These are phyloP conservation scores for Fusarium sp. DNA, from an alignment of 2,329 filamentous ascomycete genomes.

Conservation along the genomic window DNA sequence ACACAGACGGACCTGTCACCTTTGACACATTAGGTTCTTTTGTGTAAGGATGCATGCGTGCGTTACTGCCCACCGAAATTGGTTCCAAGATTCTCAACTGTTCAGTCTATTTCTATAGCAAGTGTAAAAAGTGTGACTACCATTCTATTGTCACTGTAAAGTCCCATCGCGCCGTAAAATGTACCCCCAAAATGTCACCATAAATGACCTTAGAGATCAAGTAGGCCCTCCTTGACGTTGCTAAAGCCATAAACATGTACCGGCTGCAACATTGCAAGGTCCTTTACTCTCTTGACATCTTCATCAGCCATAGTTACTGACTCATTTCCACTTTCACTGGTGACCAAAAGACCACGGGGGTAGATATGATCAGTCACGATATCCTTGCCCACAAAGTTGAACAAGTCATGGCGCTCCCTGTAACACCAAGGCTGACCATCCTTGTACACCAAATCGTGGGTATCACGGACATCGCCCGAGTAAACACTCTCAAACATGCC, in stretches of 20 bases:
- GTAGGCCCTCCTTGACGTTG: conserved; percentile 1
- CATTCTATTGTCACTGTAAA: neutral
- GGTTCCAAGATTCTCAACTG: neutral
- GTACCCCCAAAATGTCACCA: neutral
- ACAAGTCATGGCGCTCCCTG: conserved; percentile 4
- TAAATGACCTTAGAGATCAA: neutral
- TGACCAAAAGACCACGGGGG: conserved; percentile 7
- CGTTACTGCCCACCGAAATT: neutral
- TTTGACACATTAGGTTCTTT: neutral
- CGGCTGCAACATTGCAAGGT: conserved; percentile 2
- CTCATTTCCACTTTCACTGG: neutral
- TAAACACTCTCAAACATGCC: conserved; percentile 13
- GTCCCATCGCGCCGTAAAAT: neutral
- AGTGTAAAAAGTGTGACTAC: neutral
- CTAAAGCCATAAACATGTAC: conserved; percentile 7
- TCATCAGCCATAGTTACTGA: conserved; percentile 3
- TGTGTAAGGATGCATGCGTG: neutral
- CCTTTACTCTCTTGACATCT: neutral
- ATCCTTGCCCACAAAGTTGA: conserved; percentile 6
- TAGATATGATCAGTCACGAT: conserved; percentile 5
- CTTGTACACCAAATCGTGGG: conserved; percentile 11
- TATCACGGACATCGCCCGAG: conserved; percentile 12
- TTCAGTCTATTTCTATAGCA: conserved; percentile 6
- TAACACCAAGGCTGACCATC: conserved; percentile 18
- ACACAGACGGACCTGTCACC: neutral